Percentiles rank a stretch among this genome's conserved stretches.
These are phyloP conservation scores for Aegilops umbellulata DNA, from an alignment of 176 grass and related monocot species.

Conservation along the genomic window DNA sequence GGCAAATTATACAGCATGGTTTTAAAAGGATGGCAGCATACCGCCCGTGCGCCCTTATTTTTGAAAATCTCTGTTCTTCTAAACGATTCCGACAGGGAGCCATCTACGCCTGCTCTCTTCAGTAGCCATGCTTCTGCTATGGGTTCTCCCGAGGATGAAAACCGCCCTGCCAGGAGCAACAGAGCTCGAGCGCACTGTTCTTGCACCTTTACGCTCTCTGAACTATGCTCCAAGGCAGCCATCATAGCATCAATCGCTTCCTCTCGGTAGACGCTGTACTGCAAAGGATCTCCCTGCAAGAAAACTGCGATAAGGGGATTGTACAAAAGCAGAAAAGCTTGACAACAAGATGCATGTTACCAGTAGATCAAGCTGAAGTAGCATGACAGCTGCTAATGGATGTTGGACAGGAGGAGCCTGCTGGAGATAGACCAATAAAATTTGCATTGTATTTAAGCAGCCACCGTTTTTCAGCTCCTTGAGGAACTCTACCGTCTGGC, in stretches of 20 bases:
- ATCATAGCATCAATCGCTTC: conserved; percentile 76
- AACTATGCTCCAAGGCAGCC: conserved; percentile 62
- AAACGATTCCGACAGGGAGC: conserved; percentile 71
- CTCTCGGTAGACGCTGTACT: conserved; percentile 84
- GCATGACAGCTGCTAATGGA: conserved; percentile 74
- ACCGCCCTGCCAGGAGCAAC: conserved; percentile 73
- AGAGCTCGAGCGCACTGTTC: conserved; percentile 79
- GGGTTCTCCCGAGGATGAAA: conserved; percentile 72
- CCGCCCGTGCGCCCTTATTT: conserved; percentile 56
- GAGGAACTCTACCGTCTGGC: conserved; percentile 65
- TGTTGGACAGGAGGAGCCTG: conserved; percentile 76
- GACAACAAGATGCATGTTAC: conserved; percentile 43
- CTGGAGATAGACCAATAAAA: conserved; percentile 89
- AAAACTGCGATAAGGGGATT: conserved; percentile 32
- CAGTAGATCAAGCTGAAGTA: conserved; percentile 92
- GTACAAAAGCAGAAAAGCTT: conserved; percentile 5
- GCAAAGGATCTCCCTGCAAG: conserved; percentile 90
- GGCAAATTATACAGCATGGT: neutral
- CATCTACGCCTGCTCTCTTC: conserved; percentile 79
- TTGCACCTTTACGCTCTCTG: conserved; percentile 66
- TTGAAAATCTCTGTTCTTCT: conserved; percentile 69
- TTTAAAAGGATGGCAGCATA: conserved; percentile 35
- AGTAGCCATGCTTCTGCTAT: conserved; percentile 79
- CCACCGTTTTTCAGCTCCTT: conserved; percentile 71
- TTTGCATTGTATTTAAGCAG: conserved; percentile 89